phyloP scores from a whole-genome alignment of 78 protist species.

The Diacronema lutheri region DNA sequence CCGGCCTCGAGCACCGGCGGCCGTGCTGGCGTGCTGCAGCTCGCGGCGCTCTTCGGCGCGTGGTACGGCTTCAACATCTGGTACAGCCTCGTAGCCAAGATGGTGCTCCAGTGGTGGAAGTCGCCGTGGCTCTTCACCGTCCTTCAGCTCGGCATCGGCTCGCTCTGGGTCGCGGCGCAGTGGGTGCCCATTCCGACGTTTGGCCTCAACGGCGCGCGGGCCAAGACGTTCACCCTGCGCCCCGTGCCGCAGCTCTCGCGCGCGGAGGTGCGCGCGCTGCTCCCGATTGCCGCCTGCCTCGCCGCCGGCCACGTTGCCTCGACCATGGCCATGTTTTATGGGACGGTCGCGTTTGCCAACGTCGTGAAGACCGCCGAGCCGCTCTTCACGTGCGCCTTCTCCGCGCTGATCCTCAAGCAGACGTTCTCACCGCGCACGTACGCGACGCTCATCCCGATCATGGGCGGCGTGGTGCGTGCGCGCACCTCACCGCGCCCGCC shows the following conservation, averaged over 20 bases:
- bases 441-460: neutral
- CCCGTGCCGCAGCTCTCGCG: neutral
- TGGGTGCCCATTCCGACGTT: too few species aligned
- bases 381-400: constrained; percentile 7
- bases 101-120: too few species aligned
- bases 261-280: neutral
- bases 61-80: too few species aligned
- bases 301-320: neutral
- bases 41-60: too few species aligned
- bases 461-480: neutral
- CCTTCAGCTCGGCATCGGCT: too few species aligned
- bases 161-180: too few species aligned
- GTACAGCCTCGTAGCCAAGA: too few species aligned
- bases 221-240: neutral
- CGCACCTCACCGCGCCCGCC: neutral
- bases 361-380: constrained; percentile 15
- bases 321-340: neutral
- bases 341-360: constrained; percentile 11
- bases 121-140: too few species aligned
- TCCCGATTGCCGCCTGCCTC: neutral
- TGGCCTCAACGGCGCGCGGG: too few species aligned
- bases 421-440: neutral
- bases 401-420: neutral
- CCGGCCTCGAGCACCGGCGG: too few species aligned
- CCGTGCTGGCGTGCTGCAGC: too few species aligned